These are phyloP conservation scores for Fusarium haematococcum DNA, from an alignment of 2,329 filamentous ascomycete genomes.

Conservation along the genomic window DNA sequence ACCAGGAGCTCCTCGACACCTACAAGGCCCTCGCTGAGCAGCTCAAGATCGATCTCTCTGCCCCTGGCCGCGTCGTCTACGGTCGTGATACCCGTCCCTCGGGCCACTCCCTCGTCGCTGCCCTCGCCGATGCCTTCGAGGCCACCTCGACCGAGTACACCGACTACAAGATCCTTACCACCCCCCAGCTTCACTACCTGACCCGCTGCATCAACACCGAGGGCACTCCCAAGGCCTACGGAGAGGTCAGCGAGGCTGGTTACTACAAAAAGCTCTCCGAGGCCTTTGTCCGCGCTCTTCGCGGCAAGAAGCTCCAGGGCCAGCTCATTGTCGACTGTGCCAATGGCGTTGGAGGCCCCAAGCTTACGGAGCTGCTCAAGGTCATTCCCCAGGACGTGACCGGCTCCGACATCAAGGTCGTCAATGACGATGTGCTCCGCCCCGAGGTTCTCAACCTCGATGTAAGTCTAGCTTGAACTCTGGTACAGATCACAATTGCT, in stretches of 20 bases:
- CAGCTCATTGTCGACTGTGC: slow-evolving; percentile 90
- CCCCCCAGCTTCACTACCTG: slow-evolving; percentile 97
- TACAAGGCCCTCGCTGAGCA: slow-evolving; percentile 82
- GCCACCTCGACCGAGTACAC: slow-evolving; percentile 79
- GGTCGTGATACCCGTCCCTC: slow-evolving; percentile 94
- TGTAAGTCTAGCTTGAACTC: slow-evolving; percentile 61
- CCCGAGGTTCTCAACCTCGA: slow-evolving; percentile 91
- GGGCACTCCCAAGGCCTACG: slow-evolving; percentile 87
- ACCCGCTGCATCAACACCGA: slow-evolving; percentile 95
- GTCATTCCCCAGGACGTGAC: slow-evolving; percentile 75
- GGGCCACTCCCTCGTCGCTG: slow-evolving; percentile 83
- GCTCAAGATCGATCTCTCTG: slow-evolving; percentile 78
- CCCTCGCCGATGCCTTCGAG: slow-evolving; percentile 82
- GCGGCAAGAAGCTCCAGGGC: slow-evolving; percentile 79
- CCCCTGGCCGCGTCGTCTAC: slow-evolving; percentile 84
- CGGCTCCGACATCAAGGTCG: slow-evolving; percentile 76
- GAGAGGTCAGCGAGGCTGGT: slow-evolving; percentile 86
- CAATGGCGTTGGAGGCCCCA: slow-evolving; percentile 95
- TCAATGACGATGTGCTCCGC: slow-evolving; percentile 93
- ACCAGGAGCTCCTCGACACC: slow-evolving; percentile 79
- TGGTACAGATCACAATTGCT: slow-evolving; percentile 4
- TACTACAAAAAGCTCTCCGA: slow-evolving; percentile 94
- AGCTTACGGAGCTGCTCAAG: slow-evolving; percentile 88
- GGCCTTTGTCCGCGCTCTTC: slow-evolving; percentile 87
- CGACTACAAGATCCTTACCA: slow-evolving; percentile 93